Evolutionary conservation across 2,329 filamentous ascomycete species (phyloP).

Genomic region (Harringtonia aguacate): DNA sequence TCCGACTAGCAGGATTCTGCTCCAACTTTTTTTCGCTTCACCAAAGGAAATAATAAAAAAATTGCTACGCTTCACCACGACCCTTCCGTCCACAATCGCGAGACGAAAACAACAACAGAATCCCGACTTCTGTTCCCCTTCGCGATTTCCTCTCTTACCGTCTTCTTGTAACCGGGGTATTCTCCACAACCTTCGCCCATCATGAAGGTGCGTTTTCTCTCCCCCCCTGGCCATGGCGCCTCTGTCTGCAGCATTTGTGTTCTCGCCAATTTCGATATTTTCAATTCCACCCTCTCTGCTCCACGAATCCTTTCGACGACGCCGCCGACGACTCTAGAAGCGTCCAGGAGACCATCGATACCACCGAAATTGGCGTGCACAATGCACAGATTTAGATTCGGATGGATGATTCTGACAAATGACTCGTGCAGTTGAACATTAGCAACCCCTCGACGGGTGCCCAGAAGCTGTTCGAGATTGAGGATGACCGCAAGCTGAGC

Average conservation of each 20-base stretch:
- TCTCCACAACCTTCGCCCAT: conserved; percentile 6
- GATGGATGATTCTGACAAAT: background rate
- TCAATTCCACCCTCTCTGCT: too few species aligned
- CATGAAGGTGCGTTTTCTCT: conserved; percentile 13
- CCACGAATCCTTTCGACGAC: too few species aligned
- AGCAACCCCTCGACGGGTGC: conserved; percentile 97
- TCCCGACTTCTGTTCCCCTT: conserved; percentile 5
- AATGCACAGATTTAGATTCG: too few species aligned
- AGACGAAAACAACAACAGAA: conserved; percentile 5
- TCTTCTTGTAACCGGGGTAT: conserved; percentile 6
- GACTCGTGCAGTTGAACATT: conserved; percentile 44
- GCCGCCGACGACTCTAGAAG: too few species aligned
- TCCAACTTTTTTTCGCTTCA: conserved; percentile 10
- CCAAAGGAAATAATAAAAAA: conserved; percentile 2
- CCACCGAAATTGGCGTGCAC: too few species aligned
- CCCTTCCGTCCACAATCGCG: conserved; percentile 1
- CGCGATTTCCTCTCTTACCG: conserved; percentile 5
- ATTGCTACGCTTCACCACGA: background rate
- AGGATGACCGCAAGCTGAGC: conserved; percentile 99
- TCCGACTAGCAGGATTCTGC: background rate
- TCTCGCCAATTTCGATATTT: too few species aligned
- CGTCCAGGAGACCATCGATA: too few species aligned
- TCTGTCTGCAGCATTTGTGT: too few species aligned
- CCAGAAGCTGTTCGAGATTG: conserved; percentile 97
- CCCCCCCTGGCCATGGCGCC: too few species aligned